Evolutionary conservation across 2,329 filamentous ascomycete species (phyloP), one percentile per base, ranked within the genome.

Genomic region (Fusarium nelsonii): DNA sequence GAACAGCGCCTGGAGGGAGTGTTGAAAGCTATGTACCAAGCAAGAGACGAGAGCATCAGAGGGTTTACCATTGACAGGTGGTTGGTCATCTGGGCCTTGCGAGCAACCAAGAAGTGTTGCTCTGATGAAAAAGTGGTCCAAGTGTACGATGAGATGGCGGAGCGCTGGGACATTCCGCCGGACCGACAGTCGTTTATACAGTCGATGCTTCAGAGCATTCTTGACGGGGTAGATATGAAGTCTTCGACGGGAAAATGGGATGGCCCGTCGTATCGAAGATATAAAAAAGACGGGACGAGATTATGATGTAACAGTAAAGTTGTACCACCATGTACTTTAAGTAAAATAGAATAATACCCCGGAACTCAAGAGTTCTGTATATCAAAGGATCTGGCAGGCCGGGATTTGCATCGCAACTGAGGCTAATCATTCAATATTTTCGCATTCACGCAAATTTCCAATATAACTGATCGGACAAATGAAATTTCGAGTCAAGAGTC

Each of bases 1-100:
- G 81, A 83, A 32, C 79, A 85, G 68, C 86, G 89, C n/a, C 85
- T 98, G 4, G 85, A 90, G 43, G 84, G 83, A 41, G 87, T 93
- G 12, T 91, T 92, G 84, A 78, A 83, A 10, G 87, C 91, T 1
- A 88, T 94, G 67, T 80, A 91, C 15, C 77, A 82, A 15, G 85
- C 86, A 1, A 76, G 87, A 3, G 85, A 88, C 55, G 77, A 81
- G 18, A 75, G 79, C 8, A 80, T 81, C 2, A 78, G 82, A 1
- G 81, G 78, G 0, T 78, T 91, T 9, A 81, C 83, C 58, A 81
- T 91, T 32, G 85, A 84, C 62, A 83, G 82, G 8, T 91, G 89
- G 88, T 79, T 92, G 70, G 85, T 85, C 41, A 82, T 87, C 40
- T 89, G 87, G 82, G 82, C 84, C 1, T 75, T 93, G 37, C 81